Conservation (phyloP, 2,329 filamentous ascomycete species). For the Pestalotiopsis sp. region DNA sequence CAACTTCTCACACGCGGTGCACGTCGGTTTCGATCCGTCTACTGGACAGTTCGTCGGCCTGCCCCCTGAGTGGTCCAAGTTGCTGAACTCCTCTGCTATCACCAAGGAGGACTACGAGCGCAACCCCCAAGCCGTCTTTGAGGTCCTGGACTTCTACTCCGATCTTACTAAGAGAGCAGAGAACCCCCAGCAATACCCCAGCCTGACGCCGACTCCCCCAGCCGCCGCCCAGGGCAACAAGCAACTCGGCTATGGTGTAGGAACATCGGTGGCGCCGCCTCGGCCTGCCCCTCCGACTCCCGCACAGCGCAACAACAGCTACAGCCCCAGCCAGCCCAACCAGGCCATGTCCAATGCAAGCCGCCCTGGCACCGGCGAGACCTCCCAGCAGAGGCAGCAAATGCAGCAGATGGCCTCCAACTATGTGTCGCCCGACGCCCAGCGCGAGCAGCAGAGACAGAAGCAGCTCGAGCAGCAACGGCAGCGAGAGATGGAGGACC, state of each 20-base stretch:
- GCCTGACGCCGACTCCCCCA: slow-evolving; percentile 69
- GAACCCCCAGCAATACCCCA: slow-evolving; percentile 70
- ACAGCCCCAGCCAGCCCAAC: slow-evolving; percentile 39
- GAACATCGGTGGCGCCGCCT: slow-evolving; percentile 67
- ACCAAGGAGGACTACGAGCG: slow-evolving; percentile 99
- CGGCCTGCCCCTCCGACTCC: slow-evolving; percentile 65
- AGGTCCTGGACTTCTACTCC: slow-evolving; percentile 84
- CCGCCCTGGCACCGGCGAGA: slow-evolving; percentile 48
- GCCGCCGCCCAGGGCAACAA: slow-evolving; percentile 60
- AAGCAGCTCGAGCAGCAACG: slow-evolving; percentile 64
- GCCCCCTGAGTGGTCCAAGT: slow-evolving; percentile 94
- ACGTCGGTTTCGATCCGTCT: slow-evolving; percentile 95
- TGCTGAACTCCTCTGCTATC: slow-evolving; percentile 93
- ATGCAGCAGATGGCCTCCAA: slow-evolving; percentile 60
- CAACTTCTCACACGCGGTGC: slow-evolving; percentile 95
- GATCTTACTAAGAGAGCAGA: slow-evolving; percentile 78
- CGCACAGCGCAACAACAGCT: slow-evolving; percentile 41
- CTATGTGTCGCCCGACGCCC: slow-evolving; percentile 54
- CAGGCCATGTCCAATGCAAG: slow-evolving; percentile 41
- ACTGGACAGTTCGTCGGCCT: slow-evolving; percentile 94
- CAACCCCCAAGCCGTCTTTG: slow-evolving; percentile 84
- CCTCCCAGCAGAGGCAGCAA: slow-evolving; percentile 57
- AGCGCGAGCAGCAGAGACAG: slow-evolving; percentile 62
- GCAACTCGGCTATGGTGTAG: slow-evolving; percentile 62
- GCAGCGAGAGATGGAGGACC: slow-evolving; percentile 64